These are phyloP conservation scores for Starmerella ratchasimensis DNA, from an alignment of 805 yeast species.

Conservation along the genomic window DNA sequence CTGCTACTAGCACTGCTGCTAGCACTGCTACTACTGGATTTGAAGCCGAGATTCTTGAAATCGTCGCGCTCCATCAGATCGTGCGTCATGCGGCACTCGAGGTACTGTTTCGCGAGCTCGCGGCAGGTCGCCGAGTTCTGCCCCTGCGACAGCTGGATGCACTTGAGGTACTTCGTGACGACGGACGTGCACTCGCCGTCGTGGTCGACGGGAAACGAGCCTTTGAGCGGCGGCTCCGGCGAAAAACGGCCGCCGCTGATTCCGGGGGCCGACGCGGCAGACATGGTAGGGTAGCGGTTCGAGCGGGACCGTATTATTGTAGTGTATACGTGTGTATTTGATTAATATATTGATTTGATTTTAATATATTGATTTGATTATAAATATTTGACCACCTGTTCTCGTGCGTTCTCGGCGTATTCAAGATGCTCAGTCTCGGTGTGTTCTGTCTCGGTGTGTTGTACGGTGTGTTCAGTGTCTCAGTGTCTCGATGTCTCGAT, in stretches of 20 bases:
- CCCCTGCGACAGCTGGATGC: constrained; percentile 64
- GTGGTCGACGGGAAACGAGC: constrained; percentile 92
- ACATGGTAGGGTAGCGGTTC: constrained; percentile 19
- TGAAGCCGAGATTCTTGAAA: constrained; percentile 44
- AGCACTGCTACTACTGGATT: constrained; percentile 3
- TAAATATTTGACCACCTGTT: too few species aligned
- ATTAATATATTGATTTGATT: too few species aligned
- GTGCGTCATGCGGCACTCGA: constrained; percentile 81
- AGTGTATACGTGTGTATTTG: too few species aligned
- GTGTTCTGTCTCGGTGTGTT: too few species aligned
- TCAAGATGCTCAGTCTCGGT: too few species aligned
- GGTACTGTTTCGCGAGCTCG: constrained; percentile 62
- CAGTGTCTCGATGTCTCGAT: too few species aligned
- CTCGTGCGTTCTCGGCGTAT: too few species aligned
- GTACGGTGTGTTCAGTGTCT: too few species aligned
- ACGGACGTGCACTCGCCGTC: constrained; percentile 62
- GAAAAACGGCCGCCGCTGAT: constrained; percentile 20
- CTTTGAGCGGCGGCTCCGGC: constrained; percentile 93
- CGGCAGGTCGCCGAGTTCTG: constrained; percentile 89
- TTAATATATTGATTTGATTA: too few species aligned
- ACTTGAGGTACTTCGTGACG: constrained; percentile 63
- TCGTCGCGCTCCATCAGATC: constrained; percentile 46
- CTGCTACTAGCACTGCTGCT: neutral
- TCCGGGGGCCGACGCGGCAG: constrained; percentile 26
- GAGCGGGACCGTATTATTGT: too few species aligned